Evolutionary conservation across 345 rosid species (phyloP), one percentile per base, ranked within the genome.

Genomic region (Eutrema japonicum): DNA sequence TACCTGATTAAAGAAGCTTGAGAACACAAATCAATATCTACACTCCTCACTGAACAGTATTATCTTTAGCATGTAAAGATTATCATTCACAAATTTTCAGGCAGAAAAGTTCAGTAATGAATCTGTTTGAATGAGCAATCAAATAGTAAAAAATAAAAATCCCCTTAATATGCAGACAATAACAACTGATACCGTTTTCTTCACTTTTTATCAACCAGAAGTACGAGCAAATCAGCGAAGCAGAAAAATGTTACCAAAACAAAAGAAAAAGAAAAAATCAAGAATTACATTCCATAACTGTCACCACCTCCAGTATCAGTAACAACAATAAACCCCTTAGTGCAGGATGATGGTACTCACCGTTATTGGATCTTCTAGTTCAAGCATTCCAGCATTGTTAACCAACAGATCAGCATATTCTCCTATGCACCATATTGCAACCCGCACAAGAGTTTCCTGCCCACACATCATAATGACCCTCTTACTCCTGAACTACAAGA

Each of bases 401-500:
- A 92, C 91, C 87, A 95, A 77, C 84, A 95, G 69, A 78, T 95
- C 99, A 71, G 96, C 97, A 75, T 91, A 95, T 82, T 95, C 97
- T 73, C 99, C 97, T 60, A 95, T 83, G 82, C 99, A 89, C 97
- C 97, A 95, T 63, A 88, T 86, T 56, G 96, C 97, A 73, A 92
- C 96, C 52, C 92, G 92, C 77, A 86, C 92, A 78, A 95, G 96
- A 75, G 79, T 82, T 90, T 89, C 97, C 97, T 89, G 83, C 77
- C 51, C 66, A 70, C 60, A 60, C 64, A 80, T 66, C 56, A 72
- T 57, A 74, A 66, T 29, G 66, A 30, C 14, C 72, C 35, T 64
- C 72, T 57, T 41, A 77, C 59, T 58, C 22, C 16, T 71, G 70
- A 66, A 14, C 54, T 64, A 79, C 70, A 77, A 65, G 54, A 67